Base-by-base conservation (phyloP, 2,329 filamentous ascomycete genomes). In the Onygena corvina region DNA sequence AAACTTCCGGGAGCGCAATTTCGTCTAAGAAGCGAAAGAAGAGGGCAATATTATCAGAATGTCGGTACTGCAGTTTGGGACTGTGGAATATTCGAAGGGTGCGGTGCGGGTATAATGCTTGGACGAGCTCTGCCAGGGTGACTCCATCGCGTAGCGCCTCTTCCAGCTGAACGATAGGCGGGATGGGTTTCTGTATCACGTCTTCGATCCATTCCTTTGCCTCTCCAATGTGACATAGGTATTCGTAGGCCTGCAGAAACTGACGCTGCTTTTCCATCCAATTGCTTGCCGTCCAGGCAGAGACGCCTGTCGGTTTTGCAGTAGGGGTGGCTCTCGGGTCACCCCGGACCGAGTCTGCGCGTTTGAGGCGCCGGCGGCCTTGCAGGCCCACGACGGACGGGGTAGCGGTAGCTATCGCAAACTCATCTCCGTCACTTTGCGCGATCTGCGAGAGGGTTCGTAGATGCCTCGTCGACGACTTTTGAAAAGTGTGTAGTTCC, bases 211-310 rank as follows among this genome's bases (percentile, higher is more conserved):
- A 98, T 67, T 96, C 90, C 64, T 96, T 96, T 18, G 92, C 92
- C 71, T 98, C 92, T 64, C 92, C 92, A 56, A 98, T 96, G 62
- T 98, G 92, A 64, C 92, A 98, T 31, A 98, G 82, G 64, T 98
- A 98, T 65, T 98, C 92, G 63, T 98, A 98, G 4, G 92, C 92
- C 66, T 94, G 86, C 48, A 98, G 70, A 60, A 95, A 96, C 64
- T 96, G 90, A 21, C 92, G 80, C 64, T 98, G 90, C 63, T 94
- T 92, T 65, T 98, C 92, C 90, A 98, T 98, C 92, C 92, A 98
- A 63, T 90, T 94, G 46, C 85, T 79, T 16, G 82, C 81, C 54
- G 86, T 80, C 83, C 88, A 92, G 45, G 80, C 77, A 56, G 83
- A 86, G 21, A 68, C 73, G 50, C 70, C 71, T 71, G 54, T 74